A percentile compares a stretch with the other conserved stretches of the same genome.
phyloP scores from a whole-genome alignment of 2,329 filamentous ascomycete species.

The Claviceps humidiphila region DNA sequence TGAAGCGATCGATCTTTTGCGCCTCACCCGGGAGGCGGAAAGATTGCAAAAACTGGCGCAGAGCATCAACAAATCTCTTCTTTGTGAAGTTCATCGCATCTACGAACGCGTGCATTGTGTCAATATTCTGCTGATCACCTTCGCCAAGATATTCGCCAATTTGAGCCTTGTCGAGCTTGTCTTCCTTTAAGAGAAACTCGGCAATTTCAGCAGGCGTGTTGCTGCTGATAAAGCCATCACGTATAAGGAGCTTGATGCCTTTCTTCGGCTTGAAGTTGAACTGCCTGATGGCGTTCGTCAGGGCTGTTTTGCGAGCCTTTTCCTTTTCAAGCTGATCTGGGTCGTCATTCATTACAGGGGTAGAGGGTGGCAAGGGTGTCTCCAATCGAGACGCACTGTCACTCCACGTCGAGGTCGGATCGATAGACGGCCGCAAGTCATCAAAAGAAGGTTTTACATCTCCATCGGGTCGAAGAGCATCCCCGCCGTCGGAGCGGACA shows the following conservation, averaged over 20 bases:
- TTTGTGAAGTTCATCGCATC: slow-evolving; percentile 89
- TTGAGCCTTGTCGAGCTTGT: slow-evolving; percentile 78
- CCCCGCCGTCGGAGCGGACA: slow-evolving; percentile 42
- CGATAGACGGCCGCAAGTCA: slow-evolving; percentile 50
- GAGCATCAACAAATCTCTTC: slow-evolving; percentile 80
- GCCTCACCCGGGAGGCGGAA: slow-evolving; percentile 93
- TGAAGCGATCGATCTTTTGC: slow-evolving; percentile 98
- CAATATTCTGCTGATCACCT: slow-evolving; percentile 83
- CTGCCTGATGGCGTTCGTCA: slow-evolving; percentile 74
- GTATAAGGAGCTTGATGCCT: slow-evolving; percentile 71
- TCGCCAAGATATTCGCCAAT: slow-evolving; percentile 93
- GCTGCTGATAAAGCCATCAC: slow-evolving; percentile 77
- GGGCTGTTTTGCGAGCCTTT: slow-evolving; percentile 83
- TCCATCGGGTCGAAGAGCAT: slow-evolving; percentile 15
- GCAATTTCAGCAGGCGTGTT: slow-evolving; percentile 73
- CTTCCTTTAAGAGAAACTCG: slow-evolving; percentile 65
- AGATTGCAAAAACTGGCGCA: slow-evolving; percentile 83
- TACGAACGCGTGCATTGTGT: slow-evolving; percentile 97
- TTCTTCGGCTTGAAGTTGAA: slow-evolving; percentile 98
- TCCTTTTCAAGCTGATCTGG: slow-evolving; percentile 88
- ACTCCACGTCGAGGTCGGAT: slow-evolving; percentile 47
- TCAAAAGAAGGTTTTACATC: slow-evolving; percentile 27
- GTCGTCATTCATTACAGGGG: slow-evolving; percentile 70
- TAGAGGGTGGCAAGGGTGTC: slow-evolving; percentile 46
- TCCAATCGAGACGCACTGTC: slow-evolving; percentile 50